These are phyloP conservation scores for Yamadazyma philogaea DNA, from an alignment of 805 yeast species.

Conservation along the genomic window DNA sequence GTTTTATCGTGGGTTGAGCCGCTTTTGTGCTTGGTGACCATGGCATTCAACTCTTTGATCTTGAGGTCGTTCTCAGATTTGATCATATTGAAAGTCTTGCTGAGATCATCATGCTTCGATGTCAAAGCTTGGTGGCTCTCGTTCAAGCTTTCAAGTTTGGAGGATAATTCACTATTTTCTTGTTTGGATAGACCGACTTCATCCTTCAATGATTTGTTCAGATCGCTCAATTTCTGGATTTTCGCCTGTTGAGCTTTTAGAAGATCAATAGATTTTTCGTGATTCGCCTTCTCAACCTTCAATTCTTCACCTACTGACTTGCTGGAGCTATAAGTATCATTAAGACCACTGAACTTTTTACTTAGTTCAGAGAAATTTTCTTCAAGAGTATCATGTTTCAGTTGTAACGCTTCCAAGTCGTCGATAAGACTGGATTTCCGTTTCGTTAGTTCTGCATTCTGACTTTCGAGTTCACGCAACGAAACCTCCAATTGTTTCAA, in stretches of 20 bases:
- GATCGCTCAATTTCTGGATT: slow-evolving; percentile 22
- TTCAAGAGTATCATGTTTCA: slow-evolving; percentile 9
- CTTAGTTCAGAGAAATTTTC: slow-evolving; percentile 6
- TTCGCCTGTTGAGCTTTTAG: slow-evolving; percentile 20
- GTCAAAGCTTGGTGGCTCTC: slow-evolving; percentile 1
- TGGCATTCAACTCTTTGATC: slow-evolving; percentile 6
- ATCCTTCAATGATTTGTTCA: slow-evolving; percentile 12
- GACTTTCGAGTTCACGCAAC: slow-evolving; percentile 25
- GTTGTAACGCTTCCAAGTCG: slow-evolving; percentile 5
- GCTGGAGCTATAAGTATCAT: slow-evolving; percentile 5
- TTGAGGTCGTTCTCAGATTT: slow-evolving; percentile 4
- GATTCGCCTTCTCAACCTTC: slow-evolving; percentile 12
- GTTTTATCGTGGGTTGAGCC: slow-evolving; percentile 7
- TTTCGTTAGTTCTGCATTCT: slow-evolving; percentile 14
- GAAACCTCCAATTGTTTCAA: slow-evolving; percentile 20
- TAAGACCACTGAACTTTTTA: slow-evolving; percentile 4
- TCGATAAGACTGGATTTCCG: slow-evolving; percentile 12
- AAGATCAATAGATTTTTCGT: slow-evolving; percentile 13
- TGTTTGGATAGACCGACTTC: slow-evolving; percentile 7
- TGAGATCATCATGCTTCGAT: slow-evolving; percentile 6
- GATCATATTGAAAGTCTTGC: not conserved
- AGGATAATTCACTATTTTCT: slow-evolving; percentile 2
- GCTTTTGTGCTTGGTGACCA: slow-evolving; percentile 4
- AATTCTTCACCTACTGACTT: slow-evolving; percentile 4
- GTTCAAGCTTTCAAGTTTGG: slow-evolving; percentile 4